Percentiles rank a stretch among this genome's conserved stretches.
phyloP scores from a whole-genome alignment of 1,284 basidiomycete species.

The Cutaneotrichosporon cutaneum region DNA sequence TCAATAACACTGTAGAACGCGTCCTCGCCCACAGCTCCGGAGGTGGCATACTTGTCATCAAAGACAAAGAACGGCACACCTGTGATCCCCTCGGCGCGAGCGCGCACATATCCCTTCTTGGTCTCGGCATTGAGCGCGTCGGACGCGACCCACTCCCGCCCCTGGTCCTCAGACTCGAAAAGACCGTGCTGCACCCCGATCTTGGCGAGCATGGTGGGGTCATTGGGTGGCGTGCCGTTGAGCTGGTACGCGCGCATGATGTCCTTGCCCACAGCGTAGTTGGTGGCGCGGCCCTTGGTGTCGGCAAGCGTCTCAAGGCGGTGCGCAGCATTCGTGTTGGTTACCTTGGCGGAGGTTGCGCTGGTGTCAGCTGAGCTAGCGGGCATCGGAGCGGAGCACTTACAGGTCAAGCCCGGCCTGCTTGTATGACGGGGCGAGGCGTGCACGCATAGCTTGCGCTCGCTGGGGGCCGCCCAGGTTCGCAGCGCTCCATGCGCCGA shows the following conservation, averaged over 20 bases:
- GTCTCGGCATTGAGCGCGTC: slow-evolving; percentile 42
- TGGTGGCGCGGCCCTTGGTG: slow-evolving; percentile 43
- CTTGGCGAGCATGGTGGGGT: slow-evolving; percentile 39
- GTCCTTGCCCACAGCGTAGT: slow-evolving; percentile 33
- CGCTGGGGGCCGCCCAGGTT: background rate
- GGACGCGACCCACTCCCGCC: slow-evolving; percentile 35
- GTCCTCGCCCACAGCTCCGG: slow-evolving; percentile 54
- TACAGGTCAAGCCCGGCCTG: slow-evolving; percentile 2
- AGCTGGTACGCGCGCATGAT: slow-evolving; percentile 51
- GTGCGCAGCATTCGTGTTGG: slow-evolving; percentile 47
- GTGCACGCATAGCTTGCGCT: background rate
- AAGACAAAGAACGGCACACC: slow-evolving; percentile 56
- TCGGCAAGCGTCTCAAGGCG: slow-evolving; percentile 42
- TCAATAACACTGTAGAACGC: slow-evolving; percentile 53
- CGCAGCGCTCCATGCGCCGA: background rate
- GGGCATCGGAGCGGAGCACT: background rate
- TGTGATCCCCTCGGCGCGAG: slow-evolving; percentile 45
- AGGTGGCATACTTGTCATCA: slow-evolving; percentile 47
- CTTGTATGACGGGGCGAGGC: slow-evolving; percentile 1
- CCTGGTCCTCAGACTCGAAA: slow-evolving; percentile 34
- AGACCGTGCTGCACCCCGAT: slow-evolving; percentile 47
- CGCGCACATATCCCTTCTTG: slow-evolving; percentile 29
- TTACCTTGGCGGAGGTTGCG: too few species aligned
- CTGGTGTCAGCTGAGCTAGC: background rate
- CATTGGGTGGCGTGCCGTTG: slow-evolving; percentile 45